Evolutionary conservation across 164 flowering plant genomes (phyloP).

Genomic region (Aristolochia contorta): DNA sequence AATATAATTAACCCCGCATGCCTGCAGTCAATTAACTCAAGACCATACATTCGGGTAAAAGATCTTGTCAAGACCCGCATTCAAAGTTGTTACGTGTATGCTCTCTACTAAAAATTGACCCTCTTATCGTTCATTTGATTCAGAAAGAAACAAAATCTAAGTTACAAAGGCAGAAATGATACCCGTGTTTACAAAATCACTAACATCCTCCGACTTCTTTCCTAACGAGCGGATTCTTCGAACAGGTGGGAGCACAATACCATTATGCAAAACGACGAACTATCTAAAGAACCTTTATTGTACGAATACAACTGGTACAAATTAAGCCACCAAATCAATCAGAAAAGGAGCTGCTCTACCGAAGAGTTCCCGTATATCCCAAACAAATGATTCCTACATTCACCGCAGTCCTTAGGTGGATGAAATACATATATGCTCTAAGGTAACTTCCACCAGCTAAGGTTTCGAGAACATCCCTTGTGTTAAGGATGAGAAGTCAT

Average conservation of each 20-base stretch:
- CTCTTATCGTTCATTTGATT: too few relatives aligned
- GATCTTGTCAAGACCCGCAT: too few relatives aligned
- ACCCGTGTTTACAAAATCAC: too few relatives aligned
- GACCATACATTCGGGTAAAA: too few relatives aligned
- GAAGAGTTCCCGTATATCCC: conserved; percentile 3
- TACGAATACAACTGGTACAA: conserved; percentile 9
- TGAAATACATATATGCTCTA: not conserved
- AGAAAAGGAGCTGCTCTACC: not conserved
- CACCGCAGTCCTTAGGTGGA: not conserved
- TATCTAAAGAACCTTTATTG: conserved; percentile 6
- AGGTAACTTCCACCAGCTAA: conserved; percentile 8
- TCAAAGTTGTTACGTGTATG: too few relatives aligned
- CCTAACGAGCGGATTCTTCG: not conserved
- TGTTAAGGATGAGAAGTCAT: conserved; percentile 39
- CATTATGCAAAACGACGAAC: not conserved
- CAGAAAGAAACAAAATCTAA: too few relatives aligned
- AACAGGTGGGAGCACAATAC: too few relatives aligned
- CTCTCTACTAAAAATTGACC: too few relatives aligned
- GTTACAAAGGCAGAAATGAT: too few relatives aligned
- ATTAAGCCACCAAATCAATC: conserved; percentile 4
- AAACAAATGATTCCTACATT: conserved; percentile 3
- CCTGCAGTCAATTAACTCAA: too few relatives aligned
- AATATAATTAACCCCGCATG: too few relatives aligned
- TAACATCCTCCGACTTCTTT: not conserved
- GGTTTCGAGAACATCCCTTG: conserved; percentile 56